phyloP scores from a whole-genome alignment of 805 yeast genomes.

The Ascoidea tarda region DNA sequence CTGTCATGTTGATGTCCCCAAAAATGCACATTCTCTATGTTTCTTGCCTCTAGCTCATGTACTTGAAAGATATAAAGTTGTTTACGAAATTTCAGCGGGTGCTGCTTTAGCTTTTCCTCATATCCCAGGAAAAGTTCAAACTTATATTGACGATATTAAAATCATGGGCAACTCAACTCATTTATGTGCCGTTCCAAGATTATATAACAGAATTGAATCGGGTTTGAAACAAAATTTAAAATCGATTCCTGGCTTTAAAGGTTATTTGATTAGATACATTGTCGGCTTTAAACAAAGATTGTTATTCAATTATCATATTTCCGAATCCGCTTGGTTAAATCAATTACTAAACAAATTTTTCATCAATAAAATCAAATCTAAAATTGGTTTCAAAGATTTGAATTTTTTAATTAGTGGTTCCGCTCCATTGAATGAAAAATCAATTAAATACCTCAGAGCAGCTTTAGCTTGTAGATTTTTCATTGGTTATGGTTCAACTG shows the following conservation, averaged over 20 bases:
- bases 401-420: slow-evolving; percentile 29
- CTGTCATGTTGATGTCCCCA: slow-evolving; percentile 2
- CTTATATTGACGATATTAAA: slow-evolving; percentile 35
- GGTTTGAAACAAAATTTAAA: slow-evolving; percentile 20
- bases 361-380: slow-evolving; percentile 18
- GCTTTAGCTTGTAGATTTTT: slow-evolving; percentile 28
- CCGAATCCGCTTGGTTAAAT: slow-evolving; percentile 4
- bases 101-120: slow-evolving; percentile 32
- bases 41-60: slow-evolving; percentile 48
- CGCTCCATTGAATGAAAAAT: slow-evolving; percentile 45
- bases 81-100: slow-evolving; percentile 20
- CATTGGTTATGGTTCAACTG: slow-evolving; percentile 53
- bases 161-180: slow-evolving; percentile 27
- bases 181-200: slow-evolving; percentile 41
- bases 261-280: slow-evolving; percentile 1
- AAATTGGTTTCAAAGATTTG: slow-evolving; percentile 25
- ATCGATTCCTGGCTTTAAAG: slow-evolving; percentile 8
- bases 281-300: slow-evolving; percentile 5
- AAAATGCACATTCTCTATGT: slow-evolving; percentile 14
- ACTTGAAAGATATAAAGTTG: slow-evolving; percentile 26
- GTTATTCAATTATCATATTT: slow-evolving; percentile 2
- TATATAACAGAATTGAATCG: slow-evolving; percentile 38
- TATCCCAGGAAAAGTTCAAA: slow-evolving; percentile 24
- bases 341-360: slow-evolving; percentile 11
- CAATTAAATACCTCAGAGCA: slow-evolving; percentile 38